phyloP scores from a whole-genome alignment of 2,329 filamentous ascomycete genomes.

The Podosphaera fusca region DNA sequence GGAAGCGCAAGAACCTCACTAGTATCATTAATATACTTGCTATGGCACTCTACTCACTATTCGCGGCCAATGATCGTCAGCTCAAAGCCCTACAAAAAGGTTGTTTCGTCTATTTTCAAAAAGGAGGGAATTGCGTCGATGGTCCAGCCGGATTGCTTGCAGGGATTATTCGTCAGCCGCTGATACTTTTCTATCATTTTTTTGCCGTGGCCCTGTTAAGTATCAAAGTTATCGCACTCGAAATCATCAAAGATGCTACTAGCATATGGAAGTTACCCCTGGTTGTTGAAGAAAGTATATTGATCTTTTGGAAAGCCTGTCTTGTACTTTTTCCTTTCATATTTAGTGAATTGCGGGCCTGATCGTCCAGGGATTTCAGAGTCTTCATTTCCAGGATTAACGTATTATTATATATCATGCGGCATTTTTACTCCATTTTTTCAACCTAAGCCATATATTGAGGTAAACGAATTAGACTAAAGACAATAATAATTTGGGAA shows the following conservation, averaged over 20 bases:
- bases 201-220: slow-evolving; percentile 78
- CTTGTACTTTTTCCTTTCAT: slow-evolving; percentile 68
- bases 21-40: slow-evolving; percentile 95
- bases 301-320: slow-evolving; percentile 61
- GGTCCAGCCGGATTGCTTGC: slow-evolving; percentile 64
- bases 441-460: neutral
- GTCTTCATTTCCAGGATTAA: neutral
- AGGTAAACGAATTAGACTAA: too few relatives aligned
- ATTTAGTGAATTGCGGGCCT: slow-evolving; percentile 34
- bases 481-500: too few relatives aligned
- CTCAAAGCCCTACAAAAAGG: slow-evolving; percentile 64
- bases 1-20: slow-evolving; percentile 59
- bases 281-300: slow-evolving; percentile 37
- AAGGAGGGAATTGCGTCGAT: slow-evolving; percentile 44
- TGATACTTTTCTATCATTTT: slow-evolving; percentile 74
- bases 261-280: slow-evolving; percentile 35
- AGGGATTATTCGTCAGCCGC: slow-evolving; percentile 55
- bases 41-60: slow-evolving; percentile 75
- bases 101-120: slow-evolving; percentile 81
- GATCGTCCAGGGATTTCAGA: neutral
- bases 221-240: slow-evolving; percentile 37
- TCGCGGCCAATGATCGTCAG: slow-evolving; percentile 60
- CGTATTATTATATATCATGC: neutral
- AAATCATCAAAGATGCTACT: slow-evolving; percentile 26
- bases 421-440: neutral